Base-by-base conservation (phyloP, 345 rosid genomes). In the Eucalyptus regnans region DNA sequence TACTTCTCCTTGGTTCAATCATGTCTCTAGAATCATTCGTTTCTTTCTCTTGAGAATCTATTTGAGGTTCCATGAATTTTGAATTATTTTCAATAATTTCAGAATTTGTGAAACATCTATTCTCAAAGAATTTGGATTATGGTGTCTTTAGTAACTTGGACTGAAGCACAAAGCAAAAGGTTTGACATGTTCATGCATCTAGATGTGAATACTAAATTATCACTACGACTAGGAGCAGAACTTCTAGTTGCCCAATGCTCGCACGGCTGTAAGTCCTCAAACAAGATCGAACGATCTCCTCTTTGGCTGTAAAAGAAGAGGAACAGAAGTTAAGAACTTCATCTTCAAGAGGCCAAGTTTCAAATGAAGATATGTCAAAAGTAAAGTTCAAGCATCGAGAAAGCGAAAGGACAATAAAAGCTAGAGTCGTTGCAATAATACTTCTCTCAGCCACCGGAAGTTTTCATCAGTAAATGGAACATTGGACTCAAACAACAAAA, bases 291-390 rank as follows among this genome's bases (percentile, higher is more conserved):
- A 33, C 3, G 87, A 81, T 64, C 81, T 81, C 58, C 86, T 86
- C 90, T 66, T 90, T 14, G 91, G 91, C 91, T 90, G 90, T 12
- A 88, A 87, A n/a, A 50, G 25, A 62, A 44, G 37, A 37, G 4
- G 46, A 58, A 46, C 50, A 71, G 41, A 66, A 31, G 79, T 31
- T n/a, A 66, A 66, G 20, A 86, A 58, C 16, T n/a, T 86, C 64
- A n/a, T 86, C 46, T 58, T 49, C 49, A 46, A 66, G 79, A 66
- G 16, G 11, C 79, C 79, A 31, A 66, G 41, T 66, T 66, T n/a
- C 41, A 66, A 37, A 4, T 66, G 37, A n/a, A 15, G 9, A 16
- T 3, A 66, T 15, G 41, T 64, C 41, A 64, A 64, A n/a, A 31
- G 41, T 66, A n/a, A n/a, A 66, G 41, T 66, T 66, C 22, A 31